Base-by-base conservation (phyloP, 192 early-diverging fungal species). In the Radiomyces spectabilis region DNA sequence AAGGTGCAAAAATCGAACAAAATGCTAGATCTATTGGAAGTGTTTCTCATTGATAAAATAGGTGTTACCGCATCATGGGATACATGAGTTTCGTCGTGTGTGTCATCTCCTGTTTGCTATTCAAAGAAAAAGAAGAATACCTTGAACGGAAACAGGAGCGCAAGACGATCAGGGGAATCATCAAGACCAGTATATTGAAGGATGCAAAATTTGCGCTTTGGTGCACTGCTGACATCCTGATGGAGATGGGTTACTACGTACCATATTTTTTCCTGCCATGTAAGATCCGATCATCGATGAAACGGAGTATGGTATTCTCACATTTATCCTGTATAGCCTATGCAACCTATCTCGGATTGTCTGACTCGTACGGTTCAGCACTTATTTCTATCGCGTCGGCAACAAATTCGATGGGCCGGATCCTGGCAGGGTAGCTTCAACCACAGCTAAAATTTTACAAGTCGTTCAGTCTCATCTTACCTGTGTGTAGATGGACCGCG, bases 1-100 rank as follows among this genome's bases (percentile, higher is more conserved):
- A n/a, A n/a, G n/a, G n/a, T n/a, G n/a, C n/a, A n/a, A n/a, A n/a
- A n/a, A n/a, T n/a, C n/a, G n/a, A n/a, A n/a, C n/a, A n/a, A n/a
- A n/a, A n/a, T n/a, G n/a, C n/a, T n/a, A n/a, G n/a, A n/a, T n/a
- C n/a, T n/a, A n/a, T n/a, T n/a, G n/a, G n/a, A n/a, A n/a, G n/a
- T n/a, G n/a, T n/a, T n/a, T n/a, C n/a, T n/a, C n/a, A n/a, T n/a
- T n/a, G n/a, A n/a, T n/a, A n/a, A n/a, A n/a, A n/a, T n/a, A n/a
- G n/a, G n/a, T 57, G 55, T 27, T 57, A 47, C n/a, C 43, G 55
- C 9, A 73, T 76, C 13, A 60, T 90, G 15, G 74, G 85, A 0
- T 60, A 84, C 15, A 76, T 74, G 10, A 73, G 73, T 9, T 57
- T 77, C 1, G 51, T 77, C 22, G 25, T 57, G 31, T 49, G 24